These are phyloP conservation scores for Jamesozyma rosinii DNA, from an alignment of 805 yeast genomes.

Conservation along the genomic window DNA sequence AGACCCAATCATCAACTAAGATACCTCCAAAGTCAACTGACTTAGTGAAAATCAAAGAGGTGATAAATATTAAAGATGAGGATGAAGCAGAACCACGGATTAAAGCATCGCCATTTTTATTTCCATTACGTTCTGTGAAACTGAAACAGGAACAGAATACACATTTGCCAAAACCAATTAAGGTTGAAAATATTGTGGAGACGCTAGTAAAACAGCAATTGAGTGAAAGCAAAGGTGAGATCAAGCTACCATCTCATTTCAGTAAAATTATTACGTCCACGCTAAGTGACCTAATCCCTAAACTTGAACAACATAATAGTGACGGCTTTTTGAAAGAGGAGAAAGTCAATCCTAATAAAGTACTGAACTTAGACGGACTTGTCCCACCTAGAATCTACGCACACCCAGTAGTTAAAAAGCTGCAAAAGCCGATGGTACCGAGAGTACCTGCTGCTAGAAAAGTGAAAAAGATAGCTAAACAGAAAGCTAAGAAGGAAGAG, in stretches of 20 bases:
- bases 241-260: conserved; percentile 10
- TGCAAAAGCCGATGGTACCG: not conserved
- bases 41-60: not conserved
- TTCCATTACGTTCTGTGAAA: not conserved
- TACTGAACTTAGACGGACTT: conserved; percentile 25
- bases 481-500: not conserved
- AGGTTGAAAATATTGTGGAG: conserved; percentile 16
- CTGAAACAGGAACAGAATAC: not conserved
- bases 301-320: conserved; percentile 8
- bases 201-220: conserved; percentile 18
- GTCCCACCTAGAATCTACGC: conserved; percentile 16
- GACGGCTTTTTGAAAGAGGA: conserved; percentile 3
- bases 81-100: not conserved
- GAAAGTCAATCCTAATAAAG: conserved; percentile 12
- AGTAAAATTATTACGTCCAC: conserved; percentile 19
- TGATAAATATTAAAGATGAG: conserved; percentile 5
- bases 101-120: not conserved
- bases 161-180: not conserved
- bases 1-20: not conserved
- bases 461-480: not conserved
- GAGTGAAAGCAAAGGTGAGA: conserved; percentile 8
- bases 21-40: not conserved
- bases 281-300: conserved; percentile 18
- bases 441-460: not conserved
- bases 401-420: not conserved